phyloP scores from a whole-genome alignment of 1,139 yeast genomes.

The Eremothecium gossypii region DNA sequence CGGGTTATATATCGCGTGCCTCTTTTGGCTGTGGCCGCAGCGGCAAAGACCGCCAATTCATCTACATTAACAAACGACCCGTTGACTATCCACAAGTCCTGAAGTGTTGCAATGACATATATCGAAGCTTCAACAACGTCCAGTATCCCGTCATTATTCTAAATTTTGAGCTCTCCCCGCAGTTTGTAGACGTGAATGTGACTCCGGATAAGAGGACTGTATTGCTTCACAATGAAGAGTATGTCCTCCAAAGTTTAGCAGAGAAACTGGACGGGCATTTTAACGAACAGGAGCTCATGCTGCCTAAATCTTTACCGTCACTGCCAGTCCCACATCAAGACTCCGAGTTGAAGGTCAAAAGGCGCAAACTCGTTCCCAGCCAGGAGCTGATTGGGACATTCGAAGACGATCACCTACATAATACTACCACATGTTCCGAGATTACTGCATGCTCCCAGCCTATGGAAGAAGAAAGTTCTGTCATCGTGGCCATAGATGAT shows the following conservation, averaged over 20 bases:
- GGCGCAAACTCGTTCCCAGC: neutral
- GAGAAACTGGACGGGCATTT: conserved; percentile 36
- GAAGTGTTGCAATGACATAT: conserved; percentile 62
- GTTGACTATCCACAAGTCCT: conserved; percentile 46
- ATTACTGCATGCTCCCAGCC: too few relatives aligned
- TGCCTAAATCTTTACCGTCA: conserved; percentile 13
- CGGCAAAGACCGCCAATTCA: conserved; percentile 62
- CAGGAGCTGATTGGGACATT: neutral
- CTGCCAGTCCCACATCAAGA: neutral
- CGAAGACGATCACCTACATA: neutral
- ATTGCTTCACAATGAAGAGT: conserved; percentile 55
- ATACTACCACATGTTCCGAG: too few relatives aligned
- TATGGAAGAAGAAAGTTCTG: too few relatives aligned
- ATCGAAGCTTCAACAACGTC: conserved; percentile 57
- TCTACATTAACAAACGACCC: conserved; percentile 72
- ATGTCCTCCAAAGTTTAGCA: conserved; percentile 44
- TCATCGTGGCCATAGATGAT: too few relatives aligned
- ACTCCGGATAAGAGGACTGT: conserved; percentile 83
- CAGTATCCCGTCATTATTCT: conserved; percentile 70
- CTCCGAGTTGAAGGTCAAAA: neutral
- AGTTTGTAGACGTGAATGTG: conserved; percentile 66
- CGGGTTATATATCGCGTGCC: conserved; percentile 64
- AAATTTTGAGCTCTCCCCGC: conserved; percentile 46
- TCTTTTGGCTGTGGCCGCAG: conserved; percentile 72
- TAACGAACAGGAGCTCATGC: conserved; percentile 37